These are phyloP conservation scores for Monilinia fructicola DNA, from an alignment of 2,329 filamentous ascomycete species.

Conservation along the genomic window DNA sequence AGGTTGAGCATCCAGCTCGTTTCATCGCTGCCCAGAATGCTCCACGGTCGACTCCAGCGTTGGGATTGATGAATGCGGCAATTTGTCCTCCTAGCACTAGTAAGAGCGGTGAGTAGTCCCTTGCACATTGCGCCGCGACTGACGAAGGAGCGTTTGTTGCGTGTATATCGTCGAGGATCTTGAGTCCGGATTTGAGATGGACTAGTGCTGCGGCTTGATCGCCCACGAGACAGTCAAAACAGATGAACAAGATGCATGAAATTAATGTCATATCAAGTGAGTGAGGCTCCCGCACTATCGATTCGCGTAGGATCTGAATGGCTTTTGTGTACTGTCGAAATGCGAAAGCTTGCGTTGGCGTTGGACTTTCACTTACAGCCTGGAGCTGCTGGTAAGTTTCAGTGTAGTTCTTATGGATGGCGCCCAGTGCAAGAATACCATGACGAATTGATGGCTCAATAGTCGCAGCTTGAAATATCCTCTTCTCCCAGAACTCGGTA, in stretches of 20 bases:
- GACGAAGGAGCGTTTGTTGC: constrained; percentile 22
- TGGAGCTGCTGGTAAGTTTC: constrained; percentile 48
- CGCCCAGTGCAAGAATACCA: constrained; percentile 38
- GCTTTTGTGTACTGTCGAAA: constrained; percentile 60
- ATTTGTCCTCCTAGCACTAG: constrained; percentile 36
- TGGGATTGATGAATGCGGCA: constrained; percentile 35
- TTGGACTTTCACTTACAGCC: constrained; percentile 26
- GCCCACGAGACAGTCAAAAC: constrained; percentile 51
- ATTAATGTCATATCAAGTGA: constrained; percentile 50
- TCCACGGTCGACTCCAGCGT: constrained; percentile 29
- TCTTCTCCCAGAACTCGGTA: constrained; percentile 35
- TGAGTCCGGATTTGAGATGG: constrained; percentile 36
- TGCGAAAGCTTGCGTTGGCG: constrained; percentile 46
- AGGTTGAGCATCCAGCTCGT: constrained; percentile 25
- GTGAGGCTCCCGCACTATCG: constrained; percentile 33
- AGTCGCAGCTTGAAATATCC: constrained; percentile 31
- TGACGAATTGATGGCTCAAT: constrained; percentile 36
- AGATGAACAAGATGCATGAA: constrained; percentile 63
- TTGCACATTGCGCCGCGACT: constrained; percentile 30
- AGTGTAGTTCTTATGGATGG: constrained; percentile 35
- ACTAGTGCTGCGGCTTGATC: constrained; percentile 37
- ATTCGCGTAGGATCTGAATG: constrained; percentile 41
- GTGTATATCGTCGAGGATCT: constrained; percentile 35
- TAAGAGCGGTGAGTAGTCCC: constrained; percentile 33
- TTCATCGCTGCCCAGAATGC: constrained; percentile 32